Percentiles rank a stretch among this genome's conserved stretches.
phyloP scores from a whole-genome alignment of 2,329 filamentous ascomycete genomes.

The Ramichloridium luteum region DNA sequence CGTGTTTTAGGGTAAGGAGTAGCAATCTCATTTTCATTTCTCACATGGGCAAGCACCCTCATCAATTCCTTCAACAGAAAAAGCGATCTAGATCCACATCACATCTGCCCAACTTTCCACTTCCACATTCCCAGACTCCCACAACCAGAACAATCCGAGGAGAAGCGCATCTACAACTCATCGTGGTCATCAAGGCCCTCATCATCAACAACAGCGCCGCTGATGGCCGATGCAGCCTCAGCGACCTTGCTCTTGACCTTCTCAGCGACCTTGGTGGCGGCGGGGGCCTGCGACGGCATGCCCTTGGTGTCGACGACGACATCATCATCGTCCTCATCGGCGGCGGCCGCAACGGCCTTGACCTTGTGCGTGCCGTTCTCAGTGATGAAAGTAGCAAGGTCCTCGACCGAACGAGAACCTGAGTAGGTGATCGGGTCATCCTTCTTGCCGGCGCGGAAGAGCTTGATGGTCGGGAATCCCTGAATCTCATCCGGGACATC shows the following conservation, averaged over 20 bases:
- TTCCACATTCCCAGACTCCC: background rate
- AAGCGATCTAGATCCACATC: too few relatives aligned
- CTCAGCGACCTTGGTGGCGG: conserved; percentile 27
- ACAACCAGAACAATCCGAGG: too few relatives aligned
- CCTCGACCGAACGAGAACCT: conserved; percentile 79
- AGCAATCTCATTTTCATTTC: too few relatives aligned
- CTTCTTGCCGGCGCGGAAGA: conserved; percentile 88
- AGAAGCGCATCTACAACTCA: conserved; percentile 60
- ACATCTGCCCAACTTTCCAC: too few relatives aligned
- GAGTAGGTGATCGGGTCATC: conserved; percentile 71
- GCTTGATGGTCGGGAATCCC: conserved; percentile 98
- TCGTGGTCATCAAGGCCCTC: conserved; percentile 44
- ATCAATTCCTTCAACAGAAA: too few relatives aligned
- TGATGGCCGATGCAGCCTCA: conserved; percentile 23
- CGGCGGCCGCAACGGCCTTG: conserved; percentile 49
- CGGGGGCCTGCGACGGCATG: conserved; percentile 34
- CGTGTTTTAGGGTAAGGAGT: too few relatives aligned
- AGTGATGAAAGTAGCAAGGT: conserved; percentile 82
- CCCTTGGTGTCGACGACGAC: conserved; percentile 36
- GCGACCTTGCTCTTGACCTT: conserved; percentile 24
- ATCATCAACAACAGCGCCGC: conserved; percentile 25
- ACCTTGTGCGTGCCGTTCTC: conserved; percentile 89
- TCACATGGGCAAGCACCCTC: too few relatives aligned
- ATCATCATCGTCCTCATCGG: conserved; percentile 29
- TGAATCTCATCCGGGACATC: conserved; percentile 94